These are phyloP conservation scores for Cutaneotrichosporon dermatis DNA, from an alignment of 1,284 basidiomycete species.

Conservation along the genomic window DNA sequence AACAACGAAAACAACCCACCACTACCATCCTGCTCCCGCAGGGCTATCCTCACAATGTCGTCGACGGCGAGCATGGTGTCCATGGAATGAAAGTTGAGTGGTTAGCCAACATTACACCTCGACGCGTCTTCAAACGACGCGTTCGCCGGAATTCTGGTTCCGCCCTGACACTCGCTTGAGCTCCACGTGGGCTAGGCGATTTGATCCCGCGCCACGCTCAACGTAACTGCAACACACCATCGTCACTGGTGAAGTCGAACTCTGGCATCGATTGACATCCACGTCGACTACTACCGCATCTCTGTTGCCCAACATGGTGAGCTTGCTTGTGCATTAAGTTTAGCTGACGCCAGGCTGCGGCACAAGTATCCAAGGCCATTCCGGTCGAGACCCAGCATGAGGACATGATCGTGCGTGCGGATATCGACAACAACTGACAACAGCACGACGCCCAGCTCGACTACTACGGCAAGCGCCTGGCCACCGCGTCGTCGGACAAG, in stretches of 20 bases:
- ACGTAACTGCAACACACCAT: too few relatives aligned
- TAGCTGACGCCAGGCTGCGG: constrained; percentile 24
- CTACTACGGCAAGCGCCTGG: constrained; percentile 93
- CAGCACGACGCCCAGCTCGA: constrained; percentile 97
- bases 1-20: not conserved
- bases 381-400: constrained; percentile 81
- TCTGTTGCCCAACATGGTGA: constrained; percentile 13
- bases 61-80: constrained; percentile 23
- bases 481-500: constrained; percentile 93
- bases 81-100: not conserved
- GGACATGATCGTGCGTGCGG: constrained; percentile 79
- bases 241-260: too few relatives aligned
- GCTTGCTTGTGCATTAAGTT: too few relatives aligned
- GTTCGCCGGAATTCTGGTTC: not conserved
- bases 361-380: constrained; percentile 36
- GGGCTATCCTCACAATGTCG: constrained; percentile 36
- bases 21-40: constrained; percentile 33
- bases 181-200: not conserved
- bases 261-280: not conserved
- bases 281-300: not conserved
- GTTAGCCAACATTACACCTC: not conserved
- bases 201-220: too few relatives aligned
- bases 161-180: not conserved
- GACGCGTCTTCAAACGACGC: not conserved
- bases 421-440: not conserved